A percentile compares a stretch with the other conserved stretches of the same genome.
phyloP scores from a whole-genome alignment of 2,329 filamentous ascomycete genomes.

The Xylariaceae sp. region DNA sequence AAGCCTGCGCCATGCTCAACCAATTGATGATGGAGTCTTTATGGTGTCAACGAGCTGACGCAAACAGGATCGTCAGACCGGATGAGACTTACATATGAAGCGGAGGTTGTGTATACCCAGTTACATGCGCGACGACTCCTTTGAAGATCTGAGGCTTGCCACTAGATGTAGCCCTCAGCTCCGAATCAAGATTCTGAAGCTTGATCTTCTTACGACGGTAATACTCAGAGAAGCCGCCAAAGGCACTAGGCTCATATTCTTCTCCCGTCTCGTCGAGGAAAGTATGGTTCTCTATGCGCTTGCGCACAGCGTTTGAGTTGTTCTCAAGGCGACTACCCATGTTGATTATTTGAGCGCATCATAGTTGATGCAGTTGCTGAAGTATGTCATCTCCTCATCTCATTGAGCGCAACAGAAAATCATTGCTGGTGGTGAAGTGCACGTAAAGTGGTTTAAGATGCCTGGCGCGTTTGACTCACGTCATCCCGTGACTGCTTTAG shows the following conservation, averaged over 20 bases:
- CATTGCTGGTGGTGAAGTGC: not conserved
- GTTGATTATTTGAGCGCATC: slow-evolving; percentile 17
- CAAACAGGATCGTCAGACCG: not conserved
- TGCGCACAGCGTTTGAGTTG: slow-evolving; percentile 59
- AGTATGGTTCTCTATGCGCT: slow-evolving; percentile 60
- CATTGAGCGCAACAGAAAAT: not conserved
- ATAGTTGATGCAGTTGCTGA: not conserved
- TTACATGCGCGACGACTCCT: slow-evolving; percentile 85
- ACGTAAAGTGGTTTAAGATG: too few relatives aligned
- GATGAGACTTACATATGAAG: slow-evolving; percentile 61
- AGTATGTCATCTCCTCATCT: not conserved
- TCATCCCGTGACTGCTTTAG: slow-evolving; percentile 34
- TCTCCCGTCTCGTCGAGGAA: slow-evolving; percentile 83
- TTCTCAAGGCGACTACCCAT: slow-evolving; percentile 62
- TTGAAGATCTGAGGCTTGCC: slow-evolving; percentile 84
- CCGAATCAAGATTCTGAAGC: slow-evolving; percentile 86
- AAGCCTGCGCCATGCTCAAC: slow-evolving; percentile 94
- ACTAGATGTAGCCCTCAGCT: slow-evolving; percentile 64
- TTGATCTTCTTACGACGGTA: slow-evolving; percentile 96
- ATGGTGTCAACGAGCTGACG: slow-evolving; percentile 2
- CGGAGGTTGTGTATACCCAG: slow-evolving; percentile 93
- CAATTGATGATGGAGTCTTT: slow-evolving; percentile 71
- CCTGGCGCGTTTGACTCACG: slow-evolving; percentile 33
- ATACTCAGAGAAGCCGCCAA: slow-evolving; percentile 88
- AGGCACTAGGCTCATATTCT: slow-evolving; percentile 82